Evolutionary conservation across 75 land plant genomes (phyloP).

Genomic region (Picea glauca): DNA sequence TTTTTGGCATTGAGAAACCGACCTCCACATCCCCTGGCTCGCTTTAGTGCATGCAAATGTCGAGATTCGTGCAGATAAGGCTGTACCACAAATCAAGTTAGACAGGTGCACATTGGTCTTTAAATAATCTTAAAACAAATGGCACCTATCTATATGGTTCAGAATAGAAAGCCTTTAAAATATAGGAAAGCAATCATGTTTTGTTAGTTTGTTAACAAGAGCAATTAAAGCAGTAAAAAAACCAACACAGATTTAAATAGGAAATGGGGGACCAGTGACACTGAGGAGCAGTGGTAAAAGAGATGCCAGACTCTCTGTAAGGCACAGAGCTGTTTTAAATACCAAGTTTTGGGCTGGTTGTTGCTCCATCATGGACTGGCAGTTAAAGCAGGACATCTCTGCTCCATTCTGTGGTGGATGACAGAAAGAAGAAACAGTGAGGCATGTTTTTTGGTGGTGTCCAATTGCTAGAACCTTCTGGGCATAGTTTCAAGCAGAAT

Average conservation of each 20-base stretch:
- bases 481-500: too few species aligned
- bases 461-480: too few species aligned
- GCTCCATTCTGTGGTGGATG: too few species aligned
- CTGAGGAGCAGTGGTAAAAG: too few species aligned
- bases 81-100: conserved; percentile 27
- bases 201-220: neutral
- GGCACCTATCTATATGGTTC: neutral
- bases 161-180: neutral
- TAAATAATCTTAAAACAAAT: neutral
- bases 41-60: conserved; percentile 77
- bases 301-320: too few species aligned
- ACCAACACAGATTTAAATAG: neutral
- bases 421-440: too few species aligned
- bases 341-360: too few species aligned
- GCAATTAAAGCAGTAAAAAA: neutral
- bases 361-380: too few species aligned
- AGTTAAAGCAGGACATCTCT: too few species aligned
- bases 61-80: conserved; percentile 92
- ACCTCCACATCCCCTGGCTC: conserved; percentile 81
- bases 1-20: conserved; percentile 77
- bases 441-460: too few species aligned
- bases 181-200: neutral
- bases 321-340: too few species aligned
- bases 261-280: too few species aligned
- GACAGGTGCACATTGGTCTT: neutral